Base-by-base conservation (phyloP, 1,284 basidiomycete species). In the Cryptococcus amylolentus region DNA sequence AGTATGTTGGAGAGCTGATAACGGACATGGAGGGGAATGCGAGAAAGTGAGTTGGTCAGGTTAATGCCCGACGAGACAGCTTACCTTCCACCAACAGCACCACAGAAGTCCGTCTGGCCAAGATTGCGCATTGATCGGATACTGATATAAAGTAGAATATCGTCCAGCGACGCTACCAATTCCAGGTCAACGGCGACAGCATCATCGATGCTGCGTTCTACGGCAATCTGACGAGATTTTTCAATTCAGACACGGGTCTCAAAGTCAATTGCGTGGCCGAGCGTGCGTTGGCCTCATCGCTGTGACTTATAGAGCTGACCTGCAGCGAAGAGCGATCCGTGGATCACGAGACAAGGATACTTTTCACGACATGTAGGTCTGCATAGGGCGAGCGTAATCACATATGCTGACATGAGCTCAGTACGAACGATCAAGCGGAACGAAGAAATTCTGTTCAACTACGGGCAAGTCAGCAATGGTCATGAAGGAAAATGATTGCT, bases 1-100 rank as follows among this genome's bases (percentile, higher is more conserved):
- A 66, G 42, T 66, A 66, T 42, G 48, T 54, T 4, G 64, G 64
- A 16, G 64, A 66, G 35, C 28, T 48, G 16, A 60, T 64, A 8
- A 43, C 39, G 4, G 18, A 43, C 20, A 18, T 23, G 10, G 63
- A 60, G 46, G 55, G 57, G 18, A 35, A 45, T 5, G 54, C 41
- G 20, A 41, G 64, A 58, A 57, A 53, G 58, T 63, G 54, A 60
- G 64, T 62, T 20, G 31, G 31, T 35, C 31, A 2, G 23, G 31
- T 35, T 35, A 23, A 23, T 35, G 31, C 31, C 31, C 10, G 31
- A 8, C 23, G 16, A 26, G 6, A 6, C 18, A 16, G 20, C 28
- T n/a, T 14, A 27, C 14, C 14, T 35, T 35, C 7, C 31, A 8
- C 31, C 31, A 35, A 35, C 31, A 35, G 31, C 10, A 10, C 31